These are phyloP conservation scores for Fomitopsis serialis DNA, from an alignment of 768 basidiomycete species.

Conservation along the genomic window DNA sequence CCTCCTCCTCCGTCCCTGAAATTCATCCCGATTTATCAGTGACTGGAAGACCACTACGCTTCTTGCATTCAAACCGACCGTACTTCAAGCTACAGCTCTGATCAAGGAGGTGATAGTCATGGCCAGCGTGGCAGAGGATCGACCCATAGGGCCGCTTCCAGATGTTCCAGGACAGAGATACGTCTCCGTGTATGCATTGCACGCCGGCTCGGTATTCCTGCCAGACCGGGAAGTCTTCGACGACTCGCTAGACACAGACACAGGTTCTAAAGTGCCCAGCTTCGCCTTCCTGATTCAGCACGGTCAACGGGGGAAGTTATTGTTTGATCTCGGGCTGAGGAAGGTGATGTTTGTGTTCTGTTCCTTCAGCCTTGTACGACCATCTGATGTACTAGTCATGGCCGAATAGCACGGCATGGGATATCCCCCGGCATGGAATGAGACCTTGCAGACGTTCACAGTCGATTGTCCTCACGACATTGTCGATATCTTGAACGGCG, in stretches of 20 bases:
- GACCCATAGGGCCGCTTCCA: no score
- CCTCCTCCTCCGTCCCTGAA: no score
- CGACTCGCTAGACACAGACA: background rate
- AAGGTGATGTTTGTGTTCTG: background rate
- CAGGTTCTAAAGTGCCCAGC: background rate
- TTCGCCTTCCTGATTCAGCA: constrained; percentile 2
- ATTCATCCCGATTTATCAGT: no score
- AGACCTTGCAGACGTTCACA: background rate
- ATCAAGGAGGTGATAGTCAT: no score
- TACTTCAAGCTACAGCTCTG: no score
- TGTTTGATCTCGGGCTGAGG: constrained; percentile 4
- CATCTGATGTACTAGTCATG: background rate
- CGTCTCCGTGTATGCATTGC: constrained; percentile 1
- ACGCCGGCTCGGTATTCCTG: background rate
- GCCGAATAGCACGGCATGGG: background rate
- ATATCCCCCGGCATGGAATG: constrained; percentile 4
- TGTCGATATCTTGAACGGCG: background rate
- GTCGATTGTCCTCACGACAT: constrained; percentile 1
- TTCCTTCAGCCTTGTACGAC: no score
- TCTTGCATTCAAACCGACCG: no score
- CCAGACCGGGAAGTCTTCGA: constrained; percentile 3
- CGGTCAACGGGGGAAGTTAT: background rate
- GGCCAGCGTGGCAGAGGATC: no score
- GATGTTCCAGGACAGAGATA: background rate
- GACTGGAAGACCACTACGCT: no score